Base-by-base conservation (phyloP, 805 yeast genomes). In the Danielozyma ontarioensis region DNA sequence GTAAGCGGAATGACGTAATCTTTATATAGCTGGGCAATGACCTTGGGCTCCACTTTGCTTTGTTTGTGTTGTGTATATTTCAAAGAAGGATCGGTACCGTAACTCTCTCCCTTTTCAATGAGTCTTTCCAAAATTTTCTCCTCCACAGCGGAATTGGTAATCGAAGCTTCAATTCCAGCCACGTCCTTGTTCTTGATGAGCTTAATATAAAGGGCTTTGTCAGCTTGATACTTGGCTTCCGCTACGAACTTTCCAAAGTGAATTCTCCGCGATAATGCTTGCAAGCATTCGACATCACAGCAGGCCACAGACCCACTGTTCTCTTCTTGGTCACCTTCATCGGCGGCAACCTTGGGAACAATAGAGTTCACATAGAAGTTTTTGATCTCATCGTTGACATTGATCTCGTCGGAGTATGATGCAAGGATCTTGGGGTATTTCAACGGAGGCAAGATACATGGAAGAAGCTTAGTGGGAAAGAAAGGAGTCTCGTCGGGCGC, bases 191-290 rank as follows among this genome's bases (percentile, higher is more conserved):
- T 74, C 41, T 64, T 54, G 45, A 93, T 93, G 46, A 88, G 61
- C 45, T 70, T 62, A 2, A 75, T 76, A 64, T 80, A 87, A 32
- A 56, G 57, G 31, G 74, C 84, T 23, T 66, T 70, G 40, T 89
- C 93, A 17, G 68, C 63, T 48, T 71, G 79, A 58, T 78, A 93
- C 60, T 93, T 93, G 28, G 96, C 83, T 57, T 93, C 98, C 4
- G 98, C 98, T 7, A 93, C 98, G 68, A 90, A 93, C 60, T 84
- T 85, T 31, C 98, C 98, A 62, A 90, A 93, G 61, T 93, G 98
- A 46, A 93, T 86, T 54, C 98, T 74, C 50, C 98, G 72, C 6
- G 95, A 83, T 28, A 93, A 62, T 4, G 95, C 81, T 58, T 93
- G 96, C 44, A 93, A 69, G 44, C 83, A 77, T 45, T 84, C 95